A percentile compares a stretch with the other conserved stretches of the same genome.
phyloP scores from a whole-genome alignment of 257 asterid species.

The Przewalskia tangutica region DNA sequence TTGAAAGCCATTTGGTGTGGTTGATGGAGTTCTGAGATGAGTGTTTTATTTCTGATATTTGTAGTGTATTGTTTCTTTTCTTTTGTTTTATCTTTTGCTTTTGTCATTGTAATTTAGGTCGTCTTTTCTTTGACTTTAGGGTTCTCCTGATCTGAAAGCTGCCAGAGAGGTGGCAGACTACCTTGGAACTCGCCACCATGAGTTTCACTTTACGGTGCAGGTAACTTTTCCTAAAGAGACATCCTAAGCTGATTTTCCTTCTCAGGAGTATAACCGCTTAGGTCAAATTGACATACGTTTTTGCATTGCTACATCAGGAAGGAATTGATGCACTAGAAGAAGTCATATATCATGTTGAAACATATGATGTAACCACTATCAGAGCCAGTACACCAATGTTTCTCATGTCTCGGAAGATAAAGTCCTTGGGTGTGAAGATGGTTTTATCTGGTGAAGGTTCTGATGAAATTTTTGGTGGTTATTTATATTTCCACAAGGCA shows the following conservation, averaged over 20 bases:
- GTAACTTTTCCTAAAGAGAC: slow-evolving; percentile 22
- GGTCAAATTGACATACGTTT: not conserved
- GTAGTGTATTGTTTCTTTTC: not conserved
- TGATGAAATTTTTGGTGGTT: slow-evolving; percentile 97
- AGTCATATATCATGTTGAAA: slow-evolving; percentile 89
- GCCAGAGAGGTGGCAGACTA: slow-evolving; percentile 96
- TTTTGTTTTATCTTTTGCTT: not conserved
- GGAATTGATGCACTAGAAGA: slow-evolving; percentile 96
- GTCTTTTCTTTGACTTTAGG: slow-evolving; percentile 29
- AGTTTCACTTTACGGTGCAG: slow-evolving; percentile 93
- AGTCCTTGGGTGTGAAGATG: slow-evolving; percentile 94
- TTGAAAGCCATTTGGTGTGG: not conserved
- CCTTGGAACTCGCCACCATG: slow-evolving; percentile 94
- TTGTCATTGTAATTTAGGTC: not conserved
- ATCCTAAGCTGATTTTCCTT: not conserved
- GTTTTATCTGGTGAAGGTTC: slow-evolving; percentile 99
- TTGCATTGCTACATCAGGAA: slow-evolving; percentile 46
- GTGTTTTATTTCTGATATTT: not conserved
- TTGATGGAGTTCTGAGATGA: not conserved
- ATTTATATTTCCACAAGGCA: slow-evolving; percentile 75
- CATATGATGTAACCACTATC: slow-evolving; percentile 94
- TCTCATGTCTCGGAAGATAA: slow-evolving; percentile 52
- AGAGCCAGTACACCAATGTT: slow-evolving; percentile 78
- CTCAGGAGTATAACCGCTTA: not conserved
- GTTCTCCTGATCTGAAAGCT: slow-evolving; percentile 93